Evolutionary conservation across 345 rosid species (phyloP), one percentile per base, ranked within the genome.

Genomic region (Hibiscus syriacus): DNA sequence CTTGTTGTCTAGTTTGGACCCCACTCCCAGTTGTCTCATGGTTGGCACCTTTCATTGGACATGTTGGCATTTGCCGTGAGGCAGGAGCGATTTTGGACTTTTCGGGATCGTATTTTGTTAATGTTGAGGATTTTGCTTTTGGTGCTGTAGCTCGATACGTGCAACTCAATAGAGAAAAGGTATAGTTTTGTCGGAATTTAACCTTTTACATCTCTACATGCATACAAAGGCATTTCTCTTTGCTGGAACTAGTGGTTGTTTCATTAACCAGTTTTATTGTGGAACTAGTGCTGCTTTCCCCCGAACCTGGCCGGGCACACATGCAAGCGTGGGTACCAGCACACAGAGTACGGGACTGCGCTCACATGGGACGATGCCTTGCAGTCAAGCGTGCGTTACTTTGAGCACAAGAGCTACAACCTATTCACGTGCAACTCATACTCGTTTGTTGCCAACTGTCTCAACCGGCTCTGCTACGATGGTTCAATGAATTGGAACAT

Each of bases 31-130:
- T 92, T 41, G 92, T 92, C 82, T 95, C 98, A 1, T 95, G 99
- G 98, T 67, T 95, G 77, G 93, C 97, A 68, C 99, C 98, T 16
- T 92, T 95, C 83, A 85, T 95, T 2, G 99, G 99, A 55, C 99
- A 92, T 69, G 84, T 95, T 23, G 99, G 99, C 43, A 82, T 95
- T 72, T 90, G 98, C 80, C 73, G 82, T 75, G 99, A 95, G 79
- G 96, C 88, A 56, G 99, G 99, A 70, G 79, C 78, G 41, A 81
- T 84, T 50, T 56, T 90, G 61, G 94, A 92, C 68, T 95, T 95
- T 71, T 72, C 90, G 4, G 96, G 96, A 5, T 88, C 98, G 56
- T 79, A 83, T 72, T 83, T 85, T 30, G 83, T 95, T 73, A 86
- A 84, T 71, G 77, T 76, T 12, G 92, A 86, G 55, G 72, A 83